Conservation (phyloP, 495 filamentous ascomycete species). For the Wilcoxina mikolae region DNA sequence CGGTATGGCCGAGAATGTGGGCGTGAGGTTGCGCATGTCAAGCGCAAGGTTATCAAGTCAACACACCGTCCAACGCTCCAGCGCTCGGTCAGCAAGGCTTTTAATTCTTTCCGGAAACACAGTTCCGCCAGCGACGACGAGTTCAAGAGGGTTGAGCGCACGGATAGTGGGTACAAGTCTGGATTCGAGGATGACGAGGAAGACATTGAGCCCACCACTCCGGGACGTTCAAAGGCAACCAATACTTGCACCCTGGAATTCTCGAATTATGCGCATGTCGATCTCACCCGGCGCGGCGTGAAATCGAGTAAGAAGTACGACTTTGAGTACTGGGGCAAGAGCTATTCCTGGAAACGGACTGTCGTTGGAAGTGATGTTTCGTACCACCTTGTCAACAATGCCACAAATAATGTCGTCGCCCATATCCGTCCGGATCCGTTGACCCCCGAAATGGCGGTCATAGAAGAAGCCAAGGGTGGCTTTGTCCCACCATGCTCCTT, state of each 20-base stretch:
- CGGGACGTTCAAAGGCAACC: conserved; percentile 33
- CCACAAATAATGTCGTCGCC: conserved; percentile 49
- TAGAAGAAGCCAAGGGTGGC: conserved; percentile 65
- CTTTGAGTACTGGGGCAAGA: conserved; percentile 80
- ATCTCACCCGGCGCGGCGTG: conserved; percentile 56
- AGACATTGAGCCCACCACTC: conserved; percentile 22
- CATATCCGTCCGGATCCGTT: conserved; percentile 73
- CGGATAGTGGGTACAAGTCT: conserved; percentile 48
- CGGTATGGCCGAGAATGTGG: conserved; percentile 88
- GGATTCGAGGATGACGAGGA: conserved; percentile 31
- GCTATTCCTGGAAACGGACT: conserved; percentile 72
- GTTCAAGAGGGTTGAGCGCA: conserved; percentile 27
- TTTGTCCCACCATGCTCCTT: conserved; percentile 86
- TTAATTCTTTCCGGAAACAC: conserved; percentile 51
- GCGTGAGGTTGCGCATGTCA: conserved; percentile 79
- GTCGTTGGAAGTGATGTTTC: conserved; percentile 45
- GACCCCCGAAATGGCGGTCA: conserved; percentile 50
- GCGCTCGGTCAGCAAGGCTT: conserved; percentile 57
- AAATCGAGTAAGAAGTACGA: conserved; percentile 66
- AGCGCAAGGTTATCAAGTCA: conserved; percentile 41
- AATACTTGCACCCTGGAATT: conserved; percentile 74
- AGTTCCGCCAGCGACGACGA: conserved; percentile 36
- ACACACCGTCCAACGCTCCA: conserved; percentile 42
- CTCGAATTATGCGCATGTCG: conserved; percentile 91
- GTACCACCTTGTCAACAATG: conserved; percentile 60